A percentile compares a stretch with the other conserved stretches of the same genome.
Evolutionary conservation across 306 rosid genomes (phyloP).

Genomic region (Gastrolobium bilobum): DNA sequence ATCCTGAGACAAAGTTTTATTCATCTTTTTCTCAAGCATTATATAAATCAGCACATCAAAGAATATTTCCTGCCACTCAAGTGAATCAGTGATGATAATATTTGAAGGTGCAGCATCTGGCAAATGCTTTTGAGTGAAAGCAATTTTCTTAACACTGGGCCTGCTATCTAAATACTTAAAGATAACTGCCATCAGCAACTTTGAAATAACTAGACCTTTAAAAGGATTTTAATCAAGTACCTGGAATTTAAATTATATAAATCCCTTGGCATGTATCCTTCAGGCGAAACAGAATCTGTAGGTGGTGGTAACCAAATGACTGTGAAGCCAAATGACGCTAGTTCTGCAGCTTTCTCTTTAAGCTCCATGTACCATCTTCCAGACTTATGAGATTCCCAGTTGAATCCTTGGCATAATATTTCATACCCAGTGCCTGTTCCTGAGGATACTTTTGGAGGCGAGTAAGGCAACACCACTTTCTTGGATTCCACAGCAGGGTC

Average conservation of each 20-base stretch:
- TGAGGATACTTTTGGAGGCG: conserved; percentile 53
- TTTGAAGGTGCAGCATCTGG: conserved; percentile 7
- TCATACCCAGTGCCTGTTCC: conserved; percentile 93
- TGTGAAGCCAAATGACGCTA: conserved; percentile 84
- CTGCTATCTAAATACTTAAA: neutral
- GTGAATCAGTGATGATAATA: conserved; percentile 28
- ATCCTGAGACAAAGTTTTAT: neutral
- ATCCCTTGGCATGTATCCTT: conserved; percentile 98
- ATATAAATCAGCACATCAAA: conserved; percentile 19
- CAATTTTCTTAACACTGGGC: conserved; percentile 9
- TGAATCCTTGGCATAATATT: conserved; percentile 97
- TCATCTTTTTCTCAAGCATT: conserved; percentile 12
- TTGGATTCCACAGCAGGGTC: conserved; percentile 47
- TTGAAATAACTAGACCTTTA: conserved; percentile 23
- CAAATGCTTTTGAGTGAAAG: neutral
- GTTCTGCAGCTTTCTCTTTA: conserved; percentile 73
- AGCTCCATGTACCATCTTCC: conserved; percentile 92
- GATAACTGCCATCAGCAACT: neutral
- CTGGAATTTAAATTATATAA: conserved; percentile 92
- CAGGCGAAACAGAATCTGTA: conserved; percentile 94
- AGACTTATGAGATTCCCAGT: conserved; percentile 96
- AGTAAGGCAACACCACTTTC: conserved; percentile 24
- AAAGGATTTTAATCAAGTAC: conserved; percentile 55
- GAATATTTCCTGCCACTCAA: conserved; percentile 26
- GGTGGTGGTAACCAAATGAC: conserved; percentile 98